phyloP scores from a whole-genome alignment of 2,329 filamentous ascomycete species.

The Colletotrichum brevisporum region DNA sequence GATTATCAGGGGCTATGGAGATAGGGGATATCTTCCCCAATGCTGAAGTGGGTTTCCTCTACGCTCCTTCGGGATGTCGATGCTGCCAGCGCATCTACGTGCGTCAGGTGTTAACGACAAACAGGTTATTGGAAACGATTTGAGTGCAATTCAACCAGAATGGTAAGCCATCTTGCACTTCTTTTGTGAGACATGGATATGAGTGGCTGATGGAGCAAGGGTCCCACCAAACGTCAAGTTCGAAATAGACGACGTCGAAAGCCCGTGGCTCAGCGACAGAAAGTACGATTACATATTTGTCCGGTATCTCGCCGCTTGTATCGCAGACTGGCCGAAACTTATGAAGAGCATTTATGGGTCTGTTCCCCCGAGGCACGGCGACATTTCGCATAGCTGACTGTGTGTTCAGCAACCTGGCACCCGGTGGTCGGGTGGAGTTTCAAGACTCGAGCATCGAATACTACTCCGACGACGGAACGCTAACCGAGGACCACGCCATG shows the following conservation, averaged over 20 bases:
- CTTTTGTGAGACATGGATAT: too few species aligned
- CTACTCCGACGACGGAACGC: slow-evolving; percentile 44
- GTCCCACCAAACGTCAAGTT: slow-evolving; percentile 53
- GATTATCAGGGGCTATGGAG: slow-evolving; percentile 57
- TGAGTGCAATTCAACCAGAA: slow-evolving; percentile 49
- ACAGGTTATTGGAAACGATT: slow-evolving; percentile 48
- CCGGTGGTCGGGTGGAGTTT: slow-evolving; percentile 50
- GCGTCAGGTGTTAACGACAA: too few species aligned
- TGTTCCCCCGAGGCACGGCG: slow-evolving; percentile 1
- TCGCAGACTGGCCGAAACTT: slow-evolving; percentile 50
- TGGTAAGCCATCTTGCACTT: slow-evolving; percentile 39
- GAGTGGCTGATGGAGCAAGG: slow-evolving; percentile 16
- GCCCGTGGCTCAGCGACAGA: slow-evolving; percentile 44
- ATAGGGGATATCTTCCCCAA: slow-evolving; percentile 34
- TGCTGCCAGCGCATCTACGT: slow-evolving; percentile 49
- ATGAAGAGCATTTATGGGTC: slow-evolving; percentile 45
- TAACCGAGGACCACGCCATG: slow-evolving; percentile 30
- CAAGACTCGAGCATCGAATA: slow-evolving; percentile 42
- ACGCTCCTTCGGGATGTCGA: not conserved
- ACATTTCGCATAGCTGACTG: not conserved
- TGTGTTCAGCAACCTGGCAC: slow-evolving; percentile 47
- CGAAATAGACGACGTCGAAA: slow-evolving; percentile 53
- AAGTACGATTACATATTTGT: slow-evolving; percentile 54
- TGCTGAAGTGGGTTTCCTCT: not conserved
- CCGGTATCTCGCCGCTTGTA: slow-evolving; percentile 50